Percentiles rank a stretch among this genome's conserved stretches.
Conservation (phyloP, 2,329 filamentous ascomycete genomes). For the Arthrobotrys sinensis region DNA sequence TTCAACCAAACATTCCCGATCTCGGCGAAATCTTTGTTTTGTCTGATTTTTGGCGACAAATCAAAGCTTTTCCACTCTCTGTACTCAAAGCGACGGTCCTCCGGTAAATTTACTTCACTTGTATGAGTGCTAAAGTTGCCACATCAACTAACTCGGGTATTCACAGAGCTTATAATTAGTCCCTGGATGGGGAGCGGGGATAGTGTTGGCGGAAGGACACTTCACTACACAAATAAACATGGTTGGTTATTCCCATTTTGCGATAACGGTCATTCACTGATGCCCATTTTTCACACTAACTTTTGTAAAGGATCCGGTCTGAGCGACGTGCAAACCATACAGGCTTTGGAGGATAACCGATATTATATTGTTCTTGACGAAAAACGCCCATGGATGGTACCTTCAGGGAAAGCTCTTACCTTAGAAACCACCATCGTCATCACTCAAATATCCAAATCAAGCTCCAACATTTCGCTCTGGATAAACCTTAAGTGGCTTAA, state of each 20-base stretch:
- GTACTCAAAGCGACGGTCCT: slow-evolving; percentile 84
- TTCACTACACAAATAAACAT: slow-evolving; percentile 46
- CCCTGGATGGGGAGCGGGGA: slow-evolving; percentile 25
- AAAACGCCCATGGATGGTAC: slow-evolving; percentile 84
- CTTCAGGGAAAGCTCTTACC: slow-evolving; percentile 82
- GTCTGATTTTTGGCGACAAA: slow-evolving; percentile 96
- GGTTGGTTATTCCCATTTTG: slow-evolving; percentile 14
- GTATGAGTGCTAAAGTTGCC: neutral
- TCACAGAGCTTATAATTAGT: slow-evolving; percentile 23
- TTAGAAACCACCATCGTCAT: slow-evolving; percentile 93
- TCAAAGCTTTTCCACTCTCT: slow-evolving; percentile 93
- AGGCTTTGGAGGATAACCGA: slow-evolving; percentile 65
- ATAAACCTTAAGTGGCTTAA: slow-evolving; percentile 89
- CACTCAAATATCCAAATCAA: slow-evolving; percentile 91
- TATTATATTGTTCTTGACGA: slow-evolving; percentile 78
- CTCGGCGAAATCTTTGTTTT: slow-evolving; percentile 93
- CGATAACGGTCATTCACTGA: neutral
- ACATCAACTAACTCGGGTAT: neutral
- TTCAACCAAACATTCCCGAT: slow-evolving; percentile 89
- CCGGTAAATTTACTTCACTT: slow-evolving; percentile 68
- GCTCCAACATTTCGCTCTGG: slow-evolving; percentile 90
- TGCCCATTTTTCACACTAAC: neutral
- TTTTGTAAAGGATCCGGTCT: slow-evolving; percentile 70
- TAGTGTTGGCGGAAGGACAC: slow-evolving; percentile 14
- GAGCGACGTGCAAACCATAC: slow-evolving; percentile 37